Conservation (phyloP, 257 asterid species). For the Nyctanthes arbortristis region DNA sequence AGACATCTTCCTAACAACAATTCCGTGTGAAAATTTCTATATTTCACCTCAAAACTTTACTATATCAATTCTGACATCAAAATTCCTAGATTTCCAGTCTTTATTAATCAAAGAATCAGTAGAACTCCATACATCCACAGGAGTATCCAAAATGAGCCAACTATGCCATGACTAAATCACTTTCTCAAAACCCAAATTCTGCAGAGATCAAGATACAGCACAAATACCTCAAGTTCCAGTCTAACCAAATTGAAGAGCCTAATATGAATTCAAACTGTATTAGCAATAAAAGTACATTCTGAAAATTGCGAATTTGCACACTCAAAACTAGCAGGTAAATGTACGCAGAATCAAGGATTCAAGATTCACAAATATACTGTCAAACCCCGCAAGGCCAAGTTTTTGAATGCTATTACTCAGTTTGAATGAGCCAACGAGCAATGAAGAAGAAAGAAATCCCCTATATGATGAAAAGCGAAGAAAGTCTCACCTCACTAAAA, state of each 20-base stretch:
- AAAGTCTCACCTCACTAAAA: conserved; percentile 25
- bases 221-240: not conserved
- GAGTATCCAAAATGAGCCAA: conserved; percentile 5
- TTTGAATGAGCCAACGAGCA: conserved; percentile 6
- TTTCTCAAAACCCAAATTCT: conserved; percentile 15
- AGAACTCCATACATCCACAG: conserved; percentile 2
- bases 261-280: conserved; percentile 24
- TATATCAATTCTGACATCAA: conserved; percentile 23
- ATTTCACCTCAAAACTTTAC: not conserved
- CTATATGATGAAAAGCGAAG: conserved; percentile 1
- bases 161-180: not conserved
- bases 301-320: conserved; percentile 4
- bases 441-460: not conserved
- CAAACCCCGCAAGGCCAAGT: not conserved
- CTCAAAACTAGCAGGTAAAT: not conserved
- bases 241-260: conserved; percentile 11
- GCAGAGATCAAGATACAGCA: conserved; percentile 1
- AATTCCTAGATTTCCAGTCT: conserved; percentile 15
- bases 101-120: not conserved
- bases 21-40: not conserved
- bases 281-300: conserved; percentile 14
- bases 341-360: conserved; percentile 21
- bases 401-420: conserved; percentile 29
- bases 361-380: conserved; percentile 6
- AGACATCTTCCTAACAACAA: conserved; percentile 6